phyloP scores from a whole-genome alignment of 2,329 filamentous ascomycete species.

The Karstenula rhodostoma region DNA sequence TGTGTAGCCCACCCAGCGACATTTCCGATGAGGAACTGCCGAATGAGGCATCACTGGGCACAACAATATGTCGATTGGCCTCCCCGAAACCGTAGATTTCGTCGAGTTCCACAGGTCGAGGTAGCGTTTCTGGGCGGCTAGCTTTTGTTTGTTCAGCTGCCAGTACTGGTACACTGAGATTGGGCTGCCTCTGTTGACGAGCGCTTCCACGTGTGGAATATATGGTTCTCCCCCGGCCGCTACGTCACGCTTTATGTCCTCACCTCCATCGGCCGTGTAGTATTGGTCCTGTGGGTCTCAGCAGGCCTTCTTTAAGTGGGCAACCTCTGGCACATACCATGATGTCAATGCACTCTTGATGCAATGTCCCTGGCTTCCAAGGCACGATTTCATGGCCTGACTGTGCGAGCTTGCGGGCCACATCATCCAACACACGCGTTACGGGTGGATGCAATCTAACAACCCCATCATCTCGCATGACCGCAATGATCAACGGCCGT shows the following conservation, averaged over 20 bases:
- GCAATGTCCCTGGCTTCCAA: conserved; percentile 60
- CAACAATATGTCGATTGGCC: conserved; percentile 63
- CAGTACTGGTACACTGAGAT: conserved; percentile 72
- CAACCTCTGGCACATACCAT: conserved; percentile 53
- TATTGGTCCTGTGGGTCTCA: conserved; percentile 60
- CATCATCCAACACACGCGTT: conserved; percentile 53
- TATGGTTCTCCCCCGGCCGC: conserved; percentile 64
- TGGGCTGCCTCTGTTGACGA: conserved; percentile 59
- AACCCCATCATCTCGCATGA: conserved; percentile 62
- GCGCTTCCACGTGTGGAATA: conserved; percentile 58
- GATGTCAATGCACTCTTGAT: conserved; percentile 64
- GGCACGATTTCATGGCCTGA: conserved; percentile 64
- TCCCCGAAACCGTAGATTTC: conserved; percentile 54
- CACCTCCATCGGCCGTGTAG: conserved; percentile 69
- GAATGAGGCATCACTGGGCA: conserved; percentile 69
- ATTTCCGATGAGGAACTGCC: conserved; percentile 58
- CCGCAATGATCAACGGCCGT: conserved; percentile 59
- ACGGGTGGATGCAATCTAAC: conserved; percentile 65
- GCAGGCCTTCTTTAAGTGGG: not conserved
- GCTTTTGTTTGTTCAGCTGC: conserved; percentile 70
- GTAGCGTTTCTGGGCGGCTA: conserved; percentile 62
- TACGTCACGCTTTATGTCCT: conserved; percentile 67
- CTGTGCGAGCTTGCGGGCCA: conserved; percentile 49
- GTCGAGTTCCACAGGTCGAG: conserved; percentile 66
- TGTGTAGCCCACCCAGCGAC: conserved; percentile 65